A percentile compares a stretch with the other conserved stretches of the same genome.
These are phyloP conservation scores for Umbellularia californica DNA, from an alignment of 164 flowering plant genomes.

Conservation along the genomic window DNA sequence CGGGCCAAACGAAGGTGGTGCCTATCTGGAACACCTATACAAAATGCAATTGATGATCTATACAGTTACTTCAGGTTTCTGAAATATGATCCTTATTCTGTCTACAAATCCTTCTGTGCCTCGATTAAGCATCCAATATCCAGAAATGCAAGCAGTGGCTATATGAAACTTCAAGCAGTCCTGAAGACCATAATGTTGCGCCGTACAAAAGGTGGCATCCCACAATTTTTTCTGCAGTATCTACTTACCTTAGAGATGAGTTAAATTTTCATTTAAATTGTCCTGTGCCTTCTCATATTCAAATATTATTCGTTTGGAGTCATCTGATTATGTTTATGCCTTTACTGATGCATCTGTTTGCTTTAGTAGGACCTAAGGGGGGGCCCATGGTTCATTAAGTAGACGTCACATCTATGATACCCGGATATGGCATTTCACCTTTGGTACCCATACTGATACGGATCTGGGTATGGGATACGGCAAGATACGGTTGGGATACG, in stretches of 20 bases:
- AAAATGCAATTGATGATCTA: constrained; percentile 89
- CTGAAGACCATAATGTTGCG: constrained; percentile 85
- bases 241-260: background rate
- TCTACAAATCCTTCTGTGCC: constrained; percentile 53
- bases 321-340: too few species aligned
- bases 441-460: too few species aligned
- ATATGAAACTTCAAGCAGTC: constrained; percentile 90
- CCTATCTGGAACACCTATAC: constrained; percentile 97
- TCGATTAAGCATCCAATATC: constrained; percentile 65
- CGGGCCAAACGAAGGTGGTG: constrained; percentile 98
- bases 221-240: background rate
- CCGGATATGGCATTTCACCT: too few species aligned
- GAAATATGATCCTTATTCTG: constrained; percentile 74
- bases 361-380: too few species aligned
- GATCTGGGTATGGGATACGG: too few species aligned
- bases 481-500: too few species aligned
- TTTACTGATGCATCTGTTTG: too few species aligned
- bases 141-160: constrained; percentile 62
- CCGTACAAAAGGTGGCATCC: constrained; percentile 77
- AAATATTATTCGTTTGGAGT: too few species aligned
- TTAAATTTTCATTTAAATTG: too few species aligned
- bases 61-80: constrained; percentile 97
- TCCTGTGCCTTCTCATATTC: too few species aligned
- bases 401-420: too few species aligned
- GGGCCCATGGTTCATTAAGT: too few species aligned